Evolutionary conservation across 78 protist genomes (phyloP).

Genomic region (Dictyostelium firmibasis): DNA sequence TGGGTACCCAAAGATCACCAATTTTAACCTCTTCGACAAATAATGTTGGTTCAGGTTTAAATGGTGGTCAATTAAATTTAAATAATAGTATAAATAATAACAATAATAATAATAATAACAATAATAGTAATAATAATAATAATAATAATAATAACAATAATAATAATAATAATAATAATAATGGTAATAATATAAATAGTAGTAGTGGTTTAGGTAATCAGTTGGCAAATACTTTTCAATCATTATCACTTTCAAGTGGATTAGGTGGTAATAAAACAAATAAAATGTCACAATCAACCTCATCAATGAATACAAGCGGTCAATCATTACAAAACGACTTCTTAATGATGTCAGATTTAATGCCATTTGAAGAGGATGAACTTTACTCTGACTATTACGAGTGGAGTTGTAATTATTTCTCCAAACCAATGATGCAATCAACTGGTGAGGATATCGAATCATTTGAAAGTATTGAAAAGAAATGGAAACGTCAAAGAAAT

Average conservation of each 20-base stretch:
- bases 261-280: neutral
- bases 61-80: neutral
- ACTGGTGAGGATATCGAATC: slow-evolving; percentile 73
- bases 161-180: too few species aligned
- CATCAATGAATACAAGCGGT: neutral
- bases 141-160: neutral
- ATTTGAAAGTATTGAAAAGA: slow-evolving; percentile 71
- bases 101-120: neutral
- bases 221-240: neutral
- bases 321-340: slow-evolving; percentile 15
- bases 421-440: slow-evolving; percentile 78
- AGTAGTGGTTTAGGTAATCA: slow-evolving; percentile 1
- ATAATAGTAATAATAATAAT: neutral
- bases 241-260: neutral
- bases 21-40: neutral
- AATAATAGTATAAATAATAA: neutral
- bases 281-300: neutral
- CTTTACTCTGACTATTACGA: slow-evolving; percentile 71
- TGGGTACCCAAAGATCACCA: slow-evolving; percentile 75
- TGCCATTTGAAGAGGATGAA: slow-evolving; percentile 73
- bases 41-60: neutral
- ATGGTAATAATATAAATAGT: neutral
- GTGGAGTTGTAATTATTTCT: slow-evolving; percentile 79
- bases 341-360: neutral
- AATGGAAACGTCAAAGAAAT: slow-evolving; percentile 79